Evolutionary conservation across 768 basidiomycete species (phyloP), one percentile per base, ranked within the genome.

Genomic region (Boletus vermiculosoides): DNA sequence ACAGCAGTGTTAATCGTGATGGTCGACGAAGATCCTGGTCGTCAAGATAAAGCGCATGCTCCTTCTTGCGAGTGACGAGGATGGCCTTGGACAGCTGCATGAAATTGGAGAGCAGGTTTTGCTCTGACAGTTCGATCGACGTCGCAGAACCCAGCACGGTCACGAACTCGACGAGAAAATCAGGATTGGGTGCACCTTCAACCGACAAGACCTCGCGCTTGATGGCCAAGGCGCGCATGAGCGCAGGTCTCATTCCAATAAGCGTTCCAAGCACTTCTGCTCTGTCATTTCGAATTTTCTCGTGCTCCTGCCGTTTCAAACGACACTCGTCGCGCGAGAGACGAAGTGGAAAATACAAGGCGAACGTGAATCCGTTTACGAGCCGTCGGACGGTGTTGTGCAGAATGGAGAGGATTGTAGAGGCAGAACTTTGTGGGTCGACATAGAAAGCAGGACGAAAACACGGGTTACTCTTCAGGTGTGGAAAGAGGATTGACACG

Each of bases 181-280:
- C 46, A 28, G 56, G 53, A 45, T 46, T 57, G 34, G 55, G 45
- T 41, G 11, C 34, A 16, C 60, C 46, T 25, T 57, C 37, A 15
- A 16, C 30, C 9, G 59, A 45, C 18, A 20, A 20, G 44, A 44
- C 45, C 11, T 50, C 50, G 30, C 5, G 48, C 23, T 52, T 45
- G 50, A 64, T 36, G 48, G 63, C 42, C 20, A 81, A 61, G 23
- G 75, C 67, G 15, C 62, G 56, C 16, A 74, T 65, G n/a, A 87
- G 71, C 8, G 67, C 54, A 10, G 78, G 77, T 22, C 88, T 80
- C 65, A 84, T 75, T 41, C 74, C 77, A 1, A 85, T 76, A 7
- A 94, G 77, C 3, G 71, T 68, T 1, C 92, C 92, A 5, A 94
- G 79, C 8, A 78, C 73, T 60, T 85, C 78, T 0, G 92, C 91